Evolutionary conservation across 1,284 basidiomycete species (phyloP), one percentile per base, ranked within the genome.

Genomic region (Pisolithus thermaeus): DNA sequence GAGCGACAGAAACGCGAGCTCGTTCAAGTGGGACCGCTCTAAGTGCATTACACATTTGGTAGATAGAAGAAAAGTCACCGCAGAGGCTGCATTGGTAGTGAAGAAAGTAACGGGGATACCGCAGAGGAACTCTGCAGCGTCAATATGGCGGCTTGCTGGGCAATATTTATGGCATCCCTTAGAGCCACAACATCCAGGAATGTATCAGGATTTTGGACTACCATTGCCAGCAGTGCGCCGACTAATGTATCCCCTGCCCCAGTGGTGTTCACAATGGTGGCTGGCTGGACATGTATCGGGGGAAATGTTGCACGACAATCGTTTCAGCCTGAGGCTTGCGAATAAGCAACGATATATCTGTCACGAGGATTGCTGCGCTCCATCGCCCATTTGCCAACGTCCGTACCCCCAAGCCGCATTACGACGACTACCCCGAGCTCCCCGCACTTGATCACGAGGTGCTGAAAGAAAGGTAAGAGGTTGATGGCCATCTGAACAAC

Each of bases 201-300:
- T 8, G 70, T 62, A 9, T 58, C 57, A 14, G 73, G 75, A 42
- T 75, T 64, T 22, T 71, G 66, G 4, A 76, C 68, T 12, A 90
- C 63, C 22, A 70, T 67, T 1, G 87, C 83, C 18, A 90, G 67
- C 20, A 94, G 62, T 0, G 84, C 79, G 7, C 92, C 92, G 3
- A 90, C 91, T 20, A 95, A 79, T 2, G 90, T 85, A 68, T 97
- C 93, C 0, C 94, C 94, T 2, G 91, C 93, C 3, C 94, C 94
- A 0, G 93, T 97, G 9, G 92, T 90, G 59, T 86, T 93, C 7
- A 84, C 70, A 8, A 84, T 64, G 38, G 70, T 65, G n/a, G 67
- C 63, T 11, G 66, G 62, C 2, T 71, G 59, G 7, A 85, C 65
- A 0, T 58, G 57, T 5, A 80, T 64, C 11, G 90, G 75, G 3